Percentiles rank a stretch among this genome's conserved stretches.
Evolutionary conservation across 306 rosid genomes (phyloP).

Genomic region (Rosa lucieae): DNA sequence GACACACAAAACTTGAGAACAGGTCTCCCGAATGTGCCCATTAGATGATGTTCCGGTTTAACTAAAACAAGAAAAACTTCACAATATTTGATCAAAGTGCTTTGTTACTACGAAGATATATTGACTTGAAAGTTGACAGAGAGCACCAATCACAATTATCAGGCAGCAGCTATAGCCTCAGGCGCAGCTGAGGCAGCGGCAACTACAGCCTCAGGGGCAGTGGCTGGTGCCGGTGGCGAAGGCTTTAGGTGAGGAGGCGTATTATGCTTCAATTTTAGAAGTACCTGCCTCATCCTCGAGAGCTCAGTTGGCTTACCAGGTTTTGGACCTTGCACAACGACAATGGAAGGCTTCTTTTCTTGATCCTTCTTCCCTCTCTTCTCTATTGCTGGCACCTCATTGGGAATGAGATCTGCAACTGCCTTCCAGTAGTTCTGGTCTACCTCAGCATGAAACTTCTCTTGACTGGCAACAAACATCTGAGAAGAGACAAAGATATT

Average conservation of each 20-base stretch:
- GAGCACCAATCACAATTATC: slow-evolving; percentile 5
- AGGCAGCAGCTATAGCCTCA: slow-evolving; percentile 31
- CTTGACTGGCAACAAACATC: slow-evolving; percentile 40
- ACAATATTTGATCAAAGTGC: slow-evolving; percentile 6
- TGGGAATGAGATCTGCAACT: slow-evolving; percentile 45
- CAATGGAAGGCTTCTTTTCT: slow-evolving; percentile 35
- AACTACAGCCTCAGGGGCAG: slow-evolving; percentile 12
- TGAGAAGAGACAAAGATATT: slow-evolving; percentile 5
- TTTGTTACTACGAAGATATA: background rate
- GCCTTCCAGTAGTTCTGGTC: slow-evolving; percentile 46
- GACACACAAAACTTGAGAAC: background rate
- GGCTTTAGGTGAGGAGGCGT: slow-evolving; percentile 42
- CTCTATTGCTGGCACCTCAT: slow-evolving; percentile 38
- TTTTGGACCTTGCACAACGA: slow-evolving; percentile 42
- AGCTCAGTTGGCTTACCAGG: slow-evolving; percentile 52
- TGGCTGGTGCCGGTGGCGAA: slow-evolving; percentile 16
- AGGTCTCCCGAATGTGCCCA: background rate
- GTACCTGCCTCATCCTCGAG: slow-evolving; percentile 46
- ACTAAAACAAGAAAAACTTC: background rate
- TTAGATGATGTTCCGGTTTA: background rate
- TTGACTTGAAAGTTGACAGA: background rate
- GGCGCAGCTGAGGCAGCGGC: background rate
- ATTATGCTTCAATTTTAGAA: slow-evolving; percentile 43
- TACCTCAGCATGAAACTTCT: slow-evolving; percentile 50
- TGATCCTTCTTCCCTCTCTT: slow-evolving; percentile 45